phyloP scores from a whole-genome alignment of 129 eudicot genomes.

The Artemisia tridentata region DNA sequence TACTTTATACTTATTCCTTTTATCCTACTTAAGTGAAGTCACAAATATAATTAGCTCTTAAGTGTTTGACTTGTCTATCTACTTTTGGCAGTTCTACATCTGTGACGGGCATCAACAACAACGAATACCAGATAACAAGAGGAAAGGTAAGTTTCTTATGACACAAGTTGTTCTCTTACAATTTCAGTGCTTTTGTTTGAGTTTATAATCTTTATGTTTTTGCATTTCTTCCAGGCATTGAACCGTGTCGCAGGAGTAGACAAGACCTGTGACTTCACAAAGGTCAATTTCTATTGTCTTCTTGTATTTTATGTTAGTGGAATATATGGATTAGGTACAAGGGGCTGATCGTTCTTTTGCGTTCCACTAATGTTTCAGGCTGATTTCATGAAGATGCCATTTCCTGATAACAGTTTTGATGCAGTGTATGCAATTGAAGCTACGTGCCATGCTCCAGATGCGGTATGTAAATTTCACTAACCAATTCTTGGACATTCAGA shows the following conservation, averaged over 20 bases:
- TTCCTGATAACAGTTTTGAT: slow-evolving; percentile 73
- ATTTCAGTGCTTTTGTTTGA: background rate
- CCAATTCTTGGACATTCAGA: background rate
- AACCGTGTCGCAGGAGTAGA: slow-evolving; percentile 79
- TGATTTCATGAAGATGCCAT: slow-evolving; percentile 97
- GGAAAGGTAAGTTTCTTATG: slow-evolving; percentile 64
- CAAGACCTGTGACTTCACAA: slow-evolving; percentile 74
- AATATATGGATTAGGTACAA: slow-evolving; percentile 8
- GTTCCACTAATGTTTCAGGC: slow-evolving; percentile 48
- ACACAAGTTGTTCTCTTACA: background rate
- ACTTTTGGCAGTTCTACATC: slow-evolving; percentile 66
- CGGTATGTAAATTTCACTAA: slow-evolving; percentile 41
- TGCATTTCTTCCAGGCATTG: slow-evolving; percentile 48
- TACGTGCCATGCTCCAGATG: slow-evolving; percentile 95
- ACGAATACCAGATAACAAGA: slow-evolving; percentile 92
- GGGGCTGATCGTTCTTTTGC: slow-evolving; percentile 6
- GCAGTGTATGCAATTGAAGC: slow-evolving; percentile 95
- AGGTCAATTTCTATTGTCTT: slow-evolving; percentile 43
- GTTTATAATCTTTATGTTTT: background rate
- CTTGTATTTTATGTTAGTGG: background rate
- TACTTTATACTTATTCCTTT: background rate
- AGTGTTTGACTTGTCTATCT: background rate
- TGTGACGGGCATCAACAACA: slow-evolving; percentile 88
- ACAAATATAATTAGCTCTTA: background rate
- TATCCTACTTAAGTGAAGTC: background rate